These are phyloP conservation scores for Termitomyces sp. DNA, from an alignment of 768 basidiomycete genomes.

Conservation along the genomic window DNA sequence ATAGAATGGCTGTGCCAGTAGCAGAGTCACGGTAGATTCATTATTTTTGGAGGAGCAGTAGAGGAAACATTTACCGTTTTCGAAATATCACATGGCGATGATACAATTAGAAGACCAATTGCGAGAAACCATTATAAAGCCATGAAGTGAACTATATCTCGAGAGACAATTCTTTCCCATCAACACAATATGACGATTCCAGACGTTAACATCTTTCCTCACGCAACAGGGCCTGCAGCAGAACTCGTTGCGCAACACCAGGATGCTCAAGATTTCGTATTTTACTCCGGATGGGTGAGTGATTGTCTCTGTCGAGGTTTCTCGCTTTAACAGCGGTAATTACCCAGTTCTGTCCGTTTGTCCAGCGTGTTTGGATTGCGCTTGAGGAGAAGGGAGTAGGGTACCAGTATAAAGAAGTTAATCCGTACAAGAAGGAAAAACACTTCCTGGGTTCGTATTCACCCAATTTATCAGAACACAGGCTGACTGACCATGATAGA, in stretches of 20 bases:
- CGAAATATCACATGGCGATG: not conserved
- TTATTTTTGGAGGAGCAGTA: not conserved
- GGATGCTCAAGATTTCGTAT: constrained; percentile 47
- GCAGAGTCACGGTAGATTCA: not conserved
- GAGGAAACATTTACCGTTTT: not conserved
- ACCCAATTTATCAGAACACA: not conserved
- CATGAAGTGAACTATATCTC: not conserved
- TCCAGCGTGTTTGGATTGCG: constrained; percentile 60
- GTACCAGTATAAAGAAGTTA: constrained; percentile 64
- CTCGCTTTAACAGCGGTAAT: constrained; percentile 5
- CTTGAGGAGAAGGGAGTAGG: constrained; percentile 63
- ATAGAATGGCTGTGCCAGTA: not conserved
- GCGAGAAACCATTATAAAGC: constrained; percentile 4
- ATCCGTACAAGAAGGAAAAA: constrained; percentile 66
- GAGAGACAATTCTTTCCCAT: not conserved
- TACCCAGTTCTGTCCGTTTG: constrained; percentile 51
- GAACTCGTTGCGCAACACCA: constrained; percentile 48
- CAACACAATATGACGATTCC: constrained; percentile 30
- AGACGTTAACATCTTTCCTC: constrained; percentile 51
- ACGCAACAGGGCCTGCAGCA: constrained; percentile 52
- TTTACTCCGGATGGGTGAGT: constrained; percentile 57
- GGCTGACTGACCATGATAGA: constrained; percentile 20
- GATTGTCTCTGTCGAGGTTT: not conserved
- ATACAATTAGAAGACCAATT: not conserved
- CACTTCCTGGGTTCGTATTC: constrained; percentile 42